A percentile compares a stretch with the other conserved stretches of the same genome.
Conservation (phyloP, 306 rosid genomes). For the Castanospermum australe region DNA sequence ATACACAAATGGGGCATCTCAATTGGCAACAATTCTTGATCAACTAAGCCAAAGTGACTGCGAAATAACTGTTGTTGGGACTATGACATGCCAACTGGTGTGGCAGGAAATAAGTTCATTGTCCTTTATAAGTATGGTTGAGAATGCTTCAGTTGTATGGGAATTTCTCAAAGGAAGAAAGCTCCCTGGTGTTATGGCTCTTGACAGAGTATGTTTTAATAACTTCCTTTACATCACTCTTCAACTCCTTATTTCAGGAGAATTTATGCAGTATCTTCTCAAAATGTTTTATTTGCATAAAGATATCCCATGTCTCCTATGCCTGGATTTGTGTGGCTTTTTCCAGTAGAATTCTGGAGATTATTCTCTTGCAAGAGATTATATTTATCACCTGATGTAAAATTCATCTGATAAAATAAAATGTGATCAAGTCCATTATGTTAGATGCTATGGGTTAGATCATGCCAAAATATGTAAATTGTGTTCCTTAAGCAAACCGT, state of each 20-base stretch:
- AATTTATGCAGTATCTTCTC: background rate
- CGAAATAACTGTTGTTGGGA: slow-evolving; percentile 71
- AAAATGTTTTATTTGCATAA: background rate
- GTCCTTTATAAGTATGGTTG: slow-evolving; percentile 47
- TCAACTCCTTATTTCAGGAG: background rate
- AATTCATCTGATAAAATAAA: background rate
- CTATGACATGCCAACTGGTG: slow-evolving; percentile 53
- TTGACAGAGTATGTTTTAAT: slow-evolving; percentile 63
- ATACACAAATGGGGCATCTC: slow-evolving; percentile 50
- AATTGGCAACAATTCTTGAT: slow-evolving; percentile 63
- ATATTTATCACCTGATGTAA: background rate
- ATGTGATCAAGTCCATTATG: background rate
- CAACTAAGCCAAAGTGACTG: slow-evolving; percentile 50
- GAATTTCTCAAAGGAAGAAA: slow-evolving; percentile 87
- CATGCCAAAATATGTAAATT: slow-evolving; percentile 1
- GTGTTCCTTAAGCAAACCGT: slow-evolving; percentile 12
- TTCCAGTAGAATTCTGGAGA: background rate
- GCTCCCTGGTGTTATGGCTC: slow-evolving; percentile 79
- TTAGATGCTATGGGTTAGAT: background rate
- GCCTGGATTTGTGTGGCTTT: slow-evolving; percentile 9
- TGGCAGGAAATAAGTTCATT: slow-evolving; percentile 47
- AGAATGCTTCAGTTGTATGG: slow-evolving; percentile 86
- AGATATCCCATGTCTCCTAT: slow-evolving; percentile 3
- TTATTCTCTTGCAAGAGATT: slow-evolving; percentile 1
- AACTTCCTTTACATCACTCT: slow-evolving; percentile 17